phyloP scores from a whole-genome alignment of 2,329 filamentous ascomycete genomes.

The Curvularia hawaiiensis region DNA sequence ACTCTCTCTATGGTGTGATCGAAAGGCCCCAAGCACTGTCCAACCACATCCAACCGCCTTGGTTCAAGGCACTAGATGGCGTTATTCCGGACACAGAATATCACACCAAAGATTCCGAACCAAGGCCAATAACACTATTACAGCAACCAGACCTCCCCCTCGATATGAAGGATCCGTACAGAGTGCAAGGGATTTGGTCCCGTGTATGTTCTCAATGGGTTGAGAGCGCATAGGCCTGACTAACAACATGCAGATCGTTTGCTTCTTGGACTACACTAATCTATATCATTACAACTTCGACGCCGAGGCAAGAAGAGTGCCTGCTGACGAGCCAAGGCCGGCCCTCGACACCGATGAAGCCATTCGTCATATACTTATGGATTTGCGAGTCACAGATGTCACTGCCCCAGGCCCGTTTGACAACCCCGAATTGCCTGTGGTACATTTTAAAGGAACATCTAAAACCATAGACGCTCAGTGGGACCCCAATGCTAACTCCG shows the following conservation, averaged over 20 bases:
- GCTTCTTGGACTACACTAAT: conserved; percentile 57
- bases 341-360: conserved; percentile 69
- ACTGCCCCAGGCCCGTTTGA: conserved; percentile 64
- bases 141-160: conserved; percentile 50
- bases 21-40: conserved; percentile 28
- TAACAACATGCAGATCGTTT: conserved; percentile 47
- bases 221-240: background rate
- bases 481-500: conserved; percentile 72
- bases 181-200: conserved; percentile 66
- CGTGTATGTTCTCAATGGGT: conserved; percentile 54
- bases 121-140: conserved; percentile 17
- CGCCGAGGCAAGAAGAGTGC: conserved; percentile 43
- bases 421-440: conserved; percentile 64
- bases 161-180: conserved; percentile 68
- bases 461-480: conserved; percentile 66
- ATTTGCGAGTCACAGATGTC: conserved; percentile 64
- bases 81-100: conserved; percentile 24
- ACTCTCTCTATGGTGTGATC: conserved; percentile 49
- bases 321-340: conserved; percentile 50
- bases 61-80: conserved; percentile 38
- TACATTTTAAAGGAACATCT: conserved; percentile 69
- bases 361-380: conserved; percentile 72
- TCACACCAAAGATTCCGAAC: conserved; percentile 14
- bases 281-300: conserved; percentile 75
- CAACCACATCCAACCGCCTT: conserved; percentile 34